phyloP scores from a whole-genome alignment of 208 protist genomes.

The Angomonas ambiguus region DNA sequence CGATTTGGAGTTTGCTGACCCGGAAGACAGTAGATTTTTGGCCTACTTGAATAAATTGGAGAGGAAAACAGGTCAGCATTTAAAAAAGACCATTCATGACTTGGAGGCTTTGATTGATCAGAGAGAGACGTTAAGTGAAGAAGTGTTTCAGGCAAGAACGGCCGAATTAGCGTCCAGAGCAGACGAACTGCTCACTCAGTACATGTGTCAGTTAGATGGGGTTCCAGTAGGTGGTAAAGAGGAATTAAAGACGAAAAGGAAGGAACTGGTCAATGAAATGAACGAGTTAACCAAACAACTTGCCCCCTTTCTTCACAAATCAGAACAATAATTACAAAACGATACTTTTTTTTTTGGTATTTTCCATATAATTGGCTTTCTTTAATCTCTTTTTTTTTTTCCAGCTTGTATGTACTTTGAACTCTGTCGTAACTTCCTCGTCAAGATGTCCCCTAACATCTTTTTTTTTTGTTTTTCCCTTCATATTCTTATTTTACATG shows the following conservation, averaged over 20 bases:
- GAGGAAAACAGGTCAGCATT: not conserved
- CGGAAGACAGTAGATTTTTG: not conserved
- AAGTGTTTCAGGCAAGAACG: not conserved
- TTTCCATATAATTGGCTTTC: no score
- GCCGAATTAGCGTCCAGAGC: not conserved
- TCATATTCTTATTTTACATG: no score
- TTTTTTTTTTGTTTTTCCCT: constrained; percentile 7
- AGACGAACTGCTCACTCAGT: not conserved
- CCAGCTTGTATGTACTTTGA: not conserved
- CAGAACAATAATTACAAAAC: no score
- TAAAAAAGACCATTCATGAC: not conserved
- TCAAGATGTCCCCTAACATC: not conserved
- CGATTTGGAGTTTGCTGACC: constrained; percentile 3
- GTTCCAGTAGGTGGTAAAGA: not conserved
- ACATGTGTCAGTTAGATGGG: not conserved
- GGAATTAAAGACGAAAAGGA: constrained; percentile 2
- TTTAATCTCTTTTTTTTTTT: constrained; percentile 15
- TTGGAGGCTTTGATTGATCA: not conserved
- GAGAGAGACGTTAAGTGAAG: not conserved
- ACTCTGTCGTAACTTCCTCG: not conserved
- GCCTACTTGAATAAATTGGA: not conserved
- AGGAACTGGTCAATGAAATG: constrained; percentile 2
- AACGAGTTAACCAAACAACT: not conserved
- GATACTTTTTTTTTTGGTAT: no score
- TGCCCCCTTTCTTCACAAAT: constrained; percentile 5